Percentiles rank a stretch among this genome's conserved stretches.
phyloP scores from a whole-genome alignment of 169 alveolate species.

The Plasmodium reichenowi region DNA sequence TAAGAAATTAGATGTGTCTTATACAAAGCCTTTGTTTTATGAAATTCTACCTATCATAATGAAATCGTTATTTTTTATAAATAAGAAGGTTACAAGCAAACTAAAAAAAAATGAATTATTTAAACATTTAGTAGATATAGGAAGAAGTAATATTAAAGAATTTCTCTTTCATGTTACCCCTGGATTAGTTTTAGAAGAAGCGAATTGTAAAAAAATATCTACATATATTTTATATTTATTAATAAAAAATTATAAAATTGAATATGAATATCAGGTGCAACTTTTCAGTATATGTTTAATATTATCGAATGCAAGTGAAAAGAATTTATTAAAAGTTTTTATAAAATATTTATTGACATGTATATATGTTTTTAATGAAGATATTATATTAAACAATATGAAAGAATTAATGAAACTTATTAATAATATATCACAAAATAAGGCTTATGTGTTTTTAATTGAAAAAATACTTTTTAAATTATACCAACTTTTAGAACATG shows the following conservation, averaged over 20 bases:
- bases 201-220: slow-evolving; percentile 48
- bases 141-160: slow-evolving; percentile 17
- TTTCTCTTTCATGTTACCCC: slow-evolving; percentile 62
- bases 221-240: slow-evolving; percentile 36
- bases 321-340: slow-evolving; percentile 21
- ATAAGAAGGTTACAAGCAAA: slow-evolving; percentile 58
- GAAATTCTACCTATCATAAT: slow-evolving; percentile 38
- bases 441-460: slow-evolving; percentile 6
- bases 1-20: slow-evolving; percentile 30
- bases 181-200: slow-evolving; percentile 63
- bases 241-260: slow-evolving; percentile 50
- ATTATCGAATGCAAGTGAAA: slow-evolving; percentile 22
- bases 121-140: slow-evolving; percentile 41
- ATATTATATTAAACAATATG: slow-evolving; percentile 26
- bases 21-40: slow-evolving; percentile 29
- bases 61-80: slow-evolving; percentile 65
- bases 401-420: slow-evolving; percentile 33
- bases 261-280: slow-evolving; percentile 39
- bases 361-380: slow-evolving; percentile 17
- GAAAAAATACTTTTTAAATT: slow-evolving; percentile 42
- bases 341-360: slow-evolving; percentile 56
- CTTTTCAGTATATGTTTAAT: slow-evolving; percentile 34
- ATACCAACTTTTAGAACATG: slow-evolving; percentile 1
- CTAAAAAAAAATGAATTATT: slow-evolving; percentile 36
- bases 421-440: slow-evolving; percentile 15